Percentiles rank a stretch among this genome's conserved stretches.
Conservation (phyloP, 2,329 filamentous ascomycete genomes). For the Colletotrichum phormii region DNA sequence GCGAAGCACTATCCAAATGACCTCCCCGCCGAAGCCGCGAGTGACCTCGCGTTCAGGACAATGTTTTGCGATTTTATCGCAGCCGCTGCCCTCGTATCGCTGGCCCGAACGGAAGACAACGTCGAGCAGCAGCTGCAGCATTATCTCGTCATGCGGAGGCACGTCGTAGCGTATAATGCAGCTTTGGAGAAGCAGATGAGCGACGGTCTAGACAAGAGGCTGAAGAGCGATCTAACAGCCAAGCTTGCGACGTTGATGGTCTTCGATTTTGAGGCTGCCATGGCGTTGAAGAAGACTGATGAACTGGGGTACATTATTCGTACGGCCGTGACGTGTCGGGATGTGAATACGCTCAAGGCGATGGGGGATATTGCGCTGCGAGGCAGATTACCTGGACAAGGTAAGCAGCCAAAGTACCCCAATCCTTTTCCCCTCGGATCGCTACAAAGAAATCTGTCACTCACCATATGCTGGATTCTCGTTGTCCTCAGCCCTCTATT, state of each 20-base stretch:
- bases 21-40: slow-evolving; percentile 50
- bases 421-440: no score
- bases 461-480: background rate
- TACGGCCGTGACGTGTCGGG: slow-evolving; percentile 57
- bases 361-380: slow-evolving; percentile 75
- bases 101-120: slow-evolving; percentile 64
- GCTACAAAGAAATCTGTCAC: background rate
- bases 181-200: slow-evolving; percentile 53
- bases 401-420: no score
- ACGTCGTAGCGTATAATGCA: slow-evolving; percentile 69
- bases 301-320: slow-evolving; percentile 71
- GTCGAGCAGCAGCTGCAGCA: slow-evolving; percentile 65
- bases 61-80: slow-evolving; percentile 80
- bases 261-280: slow-evolving; percentile 83
- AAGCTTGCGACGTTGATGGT: slow-evolving; percentile 77
- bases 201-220: slow-evolving; percentile 52
- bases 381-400: slow-evolving; percentile 61
- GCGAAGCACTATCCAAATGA: slow-evolving; percentile 63
- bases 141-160: slow-evolving; percentile 71
- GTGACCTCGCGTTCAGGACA: slow-evolving; percentile 67
- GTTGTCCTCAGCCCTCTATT: slow-evolving; percentile 57
- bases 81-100: slow-evolving; percentile 60
- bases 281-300: slow-evolving; percentile 76
- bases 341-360: slow-evolving; percentile 64
- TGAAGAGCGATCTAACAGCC: slow-evolving; percentile 63